Evolutionary conservation across 441 rosid genomes (phyloP), one percentile per base, ranked within the genome.

Genomic region (Erodium moschatum): DNA sequence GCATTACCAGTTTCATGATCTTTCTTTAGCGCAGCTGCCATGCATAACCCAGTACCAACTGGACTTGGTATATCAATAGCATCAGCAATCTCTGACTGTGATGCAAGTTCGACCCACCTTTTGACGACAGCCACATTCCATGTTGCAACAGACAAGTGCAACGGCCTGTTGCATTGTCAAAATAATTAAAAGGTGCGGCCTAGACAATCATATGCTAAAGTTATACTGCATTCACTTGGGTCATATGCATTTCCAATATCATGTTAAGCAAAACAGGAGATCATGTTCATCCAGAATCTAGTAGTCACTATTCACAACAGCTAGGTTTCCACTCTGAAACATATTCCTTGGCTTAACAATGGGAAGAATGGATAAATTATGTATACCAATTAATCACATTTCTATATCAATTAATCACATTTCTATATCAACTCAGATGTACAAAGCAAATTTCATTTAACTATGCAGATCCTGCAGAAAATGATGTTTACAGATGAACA

Each of bases 121-220:
- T 81, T 87, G 79, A 92, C 90, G 74, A 92, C 91, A 70, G 92
- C 83, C 78, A 92, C 95, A 81, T 92, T 95, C 89, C 96, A 87
- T 56, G 97, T 85, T 74, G 88, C 85, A 67, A 92, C 83, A 78
- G 96, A 89, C 81, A 90, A 79, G 86, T 92, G 99, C 81, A 95
- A 79, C 20, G 99, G 99, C 77, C 98, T 95, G 87, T 35, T 60
- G 77, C 72, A 83, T 67, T 13, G 44, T 74, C 31, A 69, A 38
- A 71, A 70, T 2, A 10, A 52, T 44, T 35, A 35, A 72, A 54
- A 52, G 11, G 31, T n/a, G 48, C 60, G 66, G 66, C 69, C 52
- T 60, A 67, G 35, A 66, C 65, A 67, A 66, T 74, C 13, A 67
- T 56, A 56, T 56, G 16, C 62, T 19, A 56, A 56, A 56, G 63